Percentiles rank a stretch among this genome's conserved stretches.
phyloP scores from a whole-genome alignment of 352 stramenopile species.

The Peronospora farinosa region DNA sequence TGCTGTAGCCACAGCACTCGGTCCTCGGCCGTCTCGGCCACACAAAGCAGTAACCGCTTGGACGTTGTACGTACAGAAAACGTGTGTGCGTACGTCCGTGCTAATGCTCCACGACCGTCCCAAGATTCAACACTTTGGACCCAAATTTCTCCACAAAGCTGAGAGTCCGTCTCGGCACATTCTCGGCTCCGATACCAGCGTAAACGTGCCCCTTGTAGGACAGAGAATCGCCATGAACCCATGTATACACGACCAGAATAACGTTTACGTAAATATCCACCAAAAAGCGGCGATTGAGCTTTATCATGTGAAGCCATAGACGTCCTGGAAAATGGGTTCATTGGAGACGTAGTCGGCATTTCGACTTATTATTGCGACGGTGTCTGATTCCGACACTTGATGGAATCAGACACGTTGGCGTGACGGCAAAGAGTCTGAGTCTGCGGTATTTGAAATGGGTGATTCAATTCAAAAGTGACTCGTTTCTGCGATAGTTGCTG shows the following conservation, averaged over 20 bases:
- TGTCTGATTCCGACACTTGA: no score
- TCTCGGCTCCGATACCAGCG: constrained; percentile 65
- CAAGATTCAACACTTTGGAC: constrained; percentile 53
- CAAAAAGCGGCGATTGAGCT: constrained; percentile 22
- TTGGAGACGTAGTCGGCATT: no score
- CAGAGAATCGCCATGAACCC: constrained; percentile 68
- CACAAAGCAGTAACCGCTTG: constrained; percentile 58
- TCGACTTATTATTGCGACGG: no score
- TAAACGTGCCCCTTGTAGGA: constrained; percentile 51
- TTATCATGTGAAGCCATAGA: not conserved
- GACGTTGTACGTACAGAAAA: constrained; percentile 58
- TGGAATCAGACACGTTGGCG: no score
- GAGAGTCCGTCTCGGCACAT: constrained; percentile 35
- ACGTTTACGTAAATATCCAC: constrained; percentile 60
- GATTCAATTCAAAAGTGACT: no score
- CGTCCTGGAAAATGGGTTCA: no score
- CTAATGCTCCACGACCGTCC: constrained; percentile 49
- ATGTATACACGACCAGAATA: constrained; percentile 69
- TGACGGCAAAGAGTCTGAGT: no score
- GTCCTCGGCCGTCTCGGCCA: constrained; percentile 34
- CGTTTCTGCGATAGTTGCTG: no score
- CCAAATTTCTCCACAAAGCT: constrained; percentile 56
- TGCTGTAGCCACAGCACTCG: constrained; percentile 45
- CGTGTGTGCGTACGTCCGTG: constrained; percentile 39
- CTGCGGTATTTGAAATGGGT: no score